A percentile compares a stretch with the other conserved stretches of the same genome.
Evolutionary conservation across 192 early-diverging fungal species (phyloP).

Genomic region (Radiomyces spectabilis): DNA sequence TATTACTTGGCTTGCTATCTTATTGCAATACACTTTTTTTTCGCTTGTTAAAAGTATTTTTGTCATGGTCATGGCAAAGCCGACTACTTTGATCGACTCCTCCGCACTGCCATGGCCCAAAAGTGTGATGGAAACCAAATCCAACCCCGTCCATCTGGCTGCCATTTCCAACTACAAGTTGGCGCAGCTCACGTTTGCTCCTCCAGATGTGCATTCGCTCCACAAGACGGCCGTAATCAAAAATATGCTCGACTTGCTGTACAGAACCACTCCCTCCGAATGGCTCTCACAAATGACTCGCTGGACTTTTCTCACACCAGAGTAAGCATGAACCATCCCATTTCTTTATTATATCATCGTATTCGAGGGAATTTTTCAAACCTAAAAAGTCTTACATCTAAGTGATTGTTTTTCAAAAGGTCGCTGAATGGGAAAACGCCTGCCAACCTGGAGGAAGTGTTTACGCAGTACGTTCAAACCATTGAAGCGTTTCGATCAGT

Average conservation of each 20-base stretch:
- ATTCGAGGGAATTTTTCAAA: neutral
- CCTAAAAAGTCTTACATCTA: neutral
- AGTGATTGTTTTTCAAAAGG: constrained; percentile 3
- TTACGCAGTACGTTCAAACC: constrained; percentile 21
- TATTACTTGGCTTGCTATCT: no score
- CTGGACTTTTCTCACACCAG: constrained; percentile 31
- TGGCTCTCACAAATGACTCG: constrained; percentile 32
- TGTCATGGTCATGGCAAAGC: no score
- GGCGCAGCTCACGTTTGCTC: constrained; percentile 31
- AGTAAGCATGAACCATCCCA: constrained; percentile 10
- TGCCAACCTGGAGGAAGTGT: constrained; percentile 24
- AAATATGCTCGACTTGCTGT: constrained; percentile 26
- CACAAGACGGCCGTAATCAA: constrained; percentile 32
- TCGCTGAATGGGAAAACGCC: constrained; percentile 27
- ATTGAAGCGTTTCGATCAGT: constrained; percentile 19
- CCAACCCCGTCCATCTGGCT: constrained; percentile 31
- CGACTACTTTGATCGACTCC: no score
- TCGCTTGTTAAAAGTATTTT: no score
- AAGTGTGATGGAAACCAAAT: no score
- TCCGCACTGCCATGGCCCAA: no score
- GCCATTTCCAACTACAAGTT: constrained; percentile 35
- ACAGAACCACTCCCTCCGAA: constrained; percentile 26
- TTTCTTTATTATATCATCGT: no score
- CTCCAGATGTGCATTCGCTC: constrained; percentile 27
- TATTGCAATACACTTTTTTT: no score